Evolutionary conservation across 2,329 filamentous ascomycete genomes (phyloP), one percentile per base, ranked within the genome.

Genomic region (Chrysoporthe austroafricana): DNA sequence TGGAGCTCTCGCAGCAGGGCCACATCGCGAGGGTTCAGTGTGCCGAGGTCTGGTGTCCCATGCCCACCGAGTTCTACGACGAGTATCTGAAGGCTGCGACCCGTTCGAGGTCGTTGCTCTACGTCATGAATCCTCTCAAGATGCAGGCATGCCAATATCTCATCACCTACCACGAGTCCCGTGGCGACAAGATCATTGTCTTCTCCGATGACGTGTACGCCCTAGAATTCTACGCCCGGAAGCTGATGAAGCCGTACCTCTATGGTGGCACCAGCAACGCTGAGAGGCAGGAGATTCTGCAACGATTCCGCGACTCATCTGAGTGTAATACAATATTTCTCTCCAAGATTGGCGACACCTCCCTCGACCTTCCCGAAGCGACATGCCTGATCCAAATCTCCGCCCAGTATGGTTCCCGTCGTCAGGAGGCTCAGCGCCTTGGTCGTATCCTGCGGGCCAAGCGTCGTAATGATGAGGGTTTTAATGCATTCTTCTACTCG

Each of bases 401-500:
- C 0, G 97, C 95, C 0, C 96, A 99, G 76, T 99, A 97, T 75
- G 96, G 96, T 70, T 98, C 95, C 11, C 93, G 96, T 73, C 91
- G 96, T 81, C 96, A 98, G 79, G 96, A 99, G 81, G 96, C 96
- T 0, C 96, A 98, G 77, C 89, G 96, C 2, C 84, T 98, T 0
- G 96, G 96, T 3, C 91, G 96, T 63, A 98, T 99, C 73, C 87
- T 99, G 3, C 88, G 96, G 79, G 96, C 96, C 16, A 99, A 99
- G 81, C 89, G 96, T 21, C 88, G 96, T 77, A 98, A 97, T 74
- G 96, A 99, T 73, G 96, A 98, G 78, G 96, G 96, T 8, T 99
- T 99, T 79, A 99, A 99, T 76, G 96, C 96, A 0, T 99, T 98
- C 79, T 99, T 99, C 83, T 99, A 99, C 81, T 97, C 93, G 0